These are phyloP conservation scores for Gypsophila paniculata DNA, from an alignment of 179 eudicot genomes.

Conservation along the genomic window DNA sequence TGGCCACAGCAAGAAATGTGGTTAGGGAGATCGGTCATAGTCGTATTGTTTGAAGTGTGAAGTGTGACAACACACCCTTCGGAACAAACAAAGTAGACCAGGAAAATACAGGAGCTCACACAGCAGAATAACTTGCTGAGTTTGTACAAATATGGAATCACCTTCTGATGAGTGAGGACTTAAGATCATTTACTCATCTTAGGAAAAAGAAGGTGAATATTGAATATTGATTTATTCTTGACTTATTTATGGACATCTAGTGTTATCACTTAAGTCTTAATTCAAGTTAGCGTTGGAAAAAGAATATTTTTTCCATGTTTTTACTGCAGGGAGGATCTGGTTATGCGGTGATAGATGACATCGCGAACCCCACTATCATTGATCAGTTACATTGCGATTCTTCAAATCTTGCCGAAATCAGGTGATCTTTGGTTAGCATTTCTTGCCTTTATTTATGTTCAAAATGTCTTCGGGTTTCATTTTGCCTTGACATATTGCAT, in stretches of 20 bases:
- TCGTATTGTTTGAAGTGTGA: constrained; percentile 33
- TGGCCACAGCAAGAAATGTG: constrained; percentile 42
- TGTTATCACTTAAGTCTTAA: background rate
- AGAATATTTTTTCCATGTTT: background rate
- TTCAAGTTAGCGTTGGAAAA: background rate
- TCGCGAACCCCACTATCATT: constrained; percentile 64
- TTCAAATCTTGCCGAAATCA: constrained; percentile 55
- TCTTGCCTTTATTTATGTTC: background rate
- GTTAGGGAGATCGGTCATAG: constrained; percentile 44
- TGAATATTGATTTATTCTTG: constrained; percentile 7
- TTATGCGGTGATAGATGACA: constrained; percentile 60
- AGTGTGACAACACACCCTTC: constrained; percentile 6
- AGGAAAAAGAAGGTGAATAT: background rate
- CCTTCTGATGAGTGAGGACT: background rate
- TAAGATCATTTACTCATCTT: background rate
- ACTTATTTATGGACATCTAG: background rate
- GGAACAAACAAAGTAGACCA: background rate
- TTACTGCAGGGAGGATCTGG: constrained; percentile 73
- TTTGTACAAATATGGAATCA: background rate
- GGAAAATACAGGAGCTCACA: constrained; percentile 9
- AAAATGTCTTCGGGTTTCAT: background rate
- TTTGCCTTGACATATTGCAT: constrained; percentile 1
- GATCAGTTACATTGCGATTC: constrained; percentile 89
- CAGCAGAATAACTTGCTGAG: background rate
- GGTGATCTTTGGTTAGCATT: constrained; percentile 35